Conservation (phyloP, 306 rosid genomes). For the Prinsepia uniflora region DNA sequence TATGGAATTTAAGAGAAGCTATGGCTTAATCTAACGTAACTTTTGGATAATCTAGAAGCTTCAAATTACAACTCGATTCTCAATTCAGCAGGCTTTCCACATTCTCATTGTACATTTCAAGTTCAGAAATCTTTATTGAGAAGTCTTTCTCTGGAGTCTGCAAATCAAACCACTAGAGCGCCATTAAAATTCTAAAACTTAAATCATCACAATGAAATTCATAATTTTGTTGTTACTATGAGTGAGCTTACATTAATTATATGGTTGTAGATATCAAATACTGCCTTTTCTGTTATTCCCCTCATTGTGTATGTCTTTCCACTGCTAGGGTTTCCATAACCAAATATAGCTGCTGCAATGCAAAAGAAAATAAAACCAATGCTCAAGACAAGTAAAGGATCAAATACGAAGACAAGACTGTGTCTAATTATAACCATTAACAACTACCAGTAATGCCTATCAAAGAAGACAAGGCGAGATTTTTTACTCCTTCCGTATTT, state of each 20-base stretch:
- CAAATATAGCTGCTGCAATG: no score
- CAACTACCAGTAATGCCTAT: conserved; percentile 88
- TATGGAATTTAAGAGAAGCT: conserved; percentile 10
- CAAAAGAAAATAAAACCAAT: no score
- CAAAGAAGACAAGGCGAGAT: conserved; percentile 82
- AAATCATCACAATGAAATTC: neutral
- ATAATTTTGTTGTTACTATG: neutral
- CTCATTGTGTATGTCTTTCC: no score
- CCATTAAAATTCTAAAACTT: conserved; percentile 13
- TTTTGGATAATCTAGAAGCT: conserved; percentile 96
- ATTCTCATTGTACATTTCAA: conserved; percentile 96
- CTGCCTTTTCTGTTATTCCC: no score
- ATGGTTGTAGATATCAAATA: conserved; percentile 70
- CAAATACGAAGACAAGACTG: no score
- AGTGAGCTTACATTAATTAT: conserved; percentile 55
- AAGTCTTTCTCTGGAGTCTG: conserved; percentile 94
- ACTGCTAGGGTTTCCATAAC: no score
- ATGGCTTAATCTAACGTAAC: conserved; percentile 25
- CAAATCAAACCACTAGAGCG: conserved; percentile 23
- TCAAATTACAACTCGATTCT: conserved; percentile 79
- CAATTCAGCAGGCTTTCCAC: conserved; percentile 84
- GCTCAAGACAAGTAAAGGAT: no score
- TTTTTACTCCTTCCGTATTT: conserved; percentile 93
- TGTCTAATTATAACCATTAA: conserved; percentile 3
- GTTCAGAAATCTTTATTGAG: conserved; percentile 76